phyloP scores from a whole-genome alignment of 140 eudicot genomes.

The Oenanthe javanica region DNA sequence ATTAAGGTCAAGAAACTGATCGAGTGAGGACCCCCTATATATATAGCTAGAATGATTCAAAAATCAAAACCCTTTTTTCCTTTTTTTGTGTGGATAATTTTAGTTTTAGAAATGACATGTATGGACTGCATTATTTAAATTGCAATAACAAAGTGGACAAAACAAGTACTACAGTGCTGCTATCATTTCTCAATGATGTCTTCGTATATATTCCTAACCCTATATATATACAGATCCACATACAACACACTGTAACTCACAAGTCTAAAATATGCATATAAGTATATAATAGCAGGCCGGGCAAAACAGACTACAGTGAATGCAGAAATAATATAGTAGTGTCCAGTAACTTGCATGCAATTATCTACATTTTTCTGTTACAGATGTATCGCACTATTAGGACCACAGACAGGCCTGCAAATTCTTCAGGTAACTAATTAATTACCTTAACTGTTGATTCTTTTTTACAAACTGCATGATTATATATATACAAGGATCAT shows the following conservation, averaged over 20 bases:
- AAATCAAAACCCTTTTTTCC: neutral
- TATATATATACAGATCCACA: neutral
- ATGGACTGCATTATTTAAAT: neutral
- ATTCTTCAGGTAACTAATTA: slow-evolving; percentile 12
- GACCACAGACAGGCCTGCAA: slow-evolving; percentile 20
- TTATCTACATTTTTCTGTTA: slow-evolving; percentile 9
- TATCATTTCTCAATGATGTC: slow-evolving; percentile 17
- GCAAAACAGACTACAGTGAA: neutral
- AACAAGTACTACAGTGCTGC: slow-evolving; percentile 1
- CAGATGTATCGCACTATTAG: slow-evolving; percentile 21
- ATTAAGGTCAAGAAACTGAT: neutral
- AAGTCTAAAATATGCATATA: too few relatives aligned
- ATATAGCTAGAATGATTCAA: neutral
- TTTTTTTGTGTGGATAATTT: too few relatives aligned
- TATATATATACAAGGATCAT: neutral
- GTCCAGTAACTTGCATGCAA: neutral
- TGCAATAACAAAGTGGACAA: slow-evolving; percentile 5
- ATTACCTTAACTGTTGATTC: neutral
- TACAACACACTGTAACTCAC: neutral
- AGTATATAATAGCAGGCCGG: neutral
- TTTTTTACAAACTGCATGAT: neutral
- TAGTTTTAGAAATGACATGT: neutral
- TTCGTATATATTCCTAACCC: slow-evolving; percentile 17
- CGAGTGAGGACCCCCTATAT: neutral
- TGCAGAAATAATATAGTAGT: too few relatives aligned